Base-by-base conservation (phyloP, 2,329 filamentous ascomycete species). In the Aureobasidium lini region DNA sequence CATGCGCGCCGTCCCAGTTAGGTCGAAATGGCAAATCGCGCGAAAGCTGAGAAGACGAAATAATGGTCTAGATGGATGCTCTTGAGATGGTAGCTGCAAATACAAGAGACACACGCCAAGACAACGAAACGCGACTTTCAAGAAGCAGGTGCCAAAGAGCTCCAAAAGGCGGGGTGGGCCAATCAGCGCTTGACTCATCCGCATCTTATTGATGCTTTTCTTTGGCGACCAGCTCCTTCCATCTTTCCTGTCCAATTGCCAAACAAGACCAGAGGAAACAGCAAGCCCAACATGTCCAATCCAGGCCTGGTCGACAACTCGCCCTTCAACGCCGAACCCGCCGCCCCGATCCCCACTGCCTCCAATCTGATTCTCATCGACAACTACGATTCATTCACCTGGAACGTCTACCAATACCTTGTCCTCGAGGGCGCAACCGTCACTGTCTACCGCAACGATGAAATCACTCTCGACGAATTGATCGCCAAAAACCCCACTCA, bases 301-400 rank as follows among this genome's bases (percentile, higher is more conserved):
- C 72, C 76, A 65, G 78, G 74, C 62, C 67, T 87, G 43, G 79
- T 87, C 63, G 93, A 96, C 72, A 86, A 96, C 74, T 96, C 93
- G 62, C 91, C 92, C 68, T 86, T 88, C 71, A 86, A 96, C 73
- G 89, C 90, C 61, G 82, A 87, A 64, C 86, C 88, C 56, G 86
- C 86, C 32, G 79, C 85, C 56, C 85, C 86, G 37, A 79, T 96
- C 57, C 73, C 87, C 28, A 91, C 86, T 53, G 94, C 94, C 29
- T 89, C 88, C 60, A 97, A 97, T 74, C 82, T 99, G 61, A 83
- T 99, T 63, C 81, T 99, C 64, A 96, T 99, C 69, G 94, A 99
- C 80, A 99, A 99, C 76, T 99, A 97, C 75, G 94, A 99, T 75
- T 97, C 94, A 3, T 99, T 99, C 74, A 96, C 93, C 61, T 99